These are phyloP conservation scores for Ophiostoma novo-ulmi DNA, from an alignment of 2,329 filamentous ascomycete species.

Conservation along the genomic window DNA sequence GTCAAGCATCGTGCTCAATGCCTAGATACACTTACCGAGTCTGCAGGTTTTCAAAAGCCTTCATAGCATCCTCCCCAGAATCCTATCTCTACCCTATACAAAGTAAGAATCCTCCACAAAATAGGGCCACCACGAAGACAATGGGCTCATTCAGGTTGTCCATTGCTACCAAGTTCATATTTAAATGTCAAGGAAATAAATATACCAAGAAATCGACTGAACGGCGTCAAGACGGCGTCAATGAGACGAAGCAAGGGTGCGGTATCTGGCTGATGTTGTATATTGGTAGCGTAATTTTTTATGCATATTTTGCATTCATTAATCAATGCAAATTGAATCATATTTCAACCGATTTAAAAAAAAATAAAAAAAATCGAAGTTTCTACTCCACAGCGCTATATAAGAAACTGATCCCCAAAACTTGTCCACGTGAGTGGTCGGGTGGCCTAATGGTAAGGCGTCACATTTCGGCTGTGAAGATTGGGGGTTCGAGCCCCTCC, in stretches of 20 bases:
- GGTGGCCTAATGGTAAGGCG: conserved; percentile 32
- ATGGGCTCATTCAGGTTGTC: not conserved
- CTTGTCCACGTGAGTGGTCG: conserved; percentile 26
- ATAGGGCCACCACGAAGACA: not conserved
- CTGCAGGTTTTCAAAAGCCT: not conserved
- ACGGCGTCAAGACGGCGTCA: not conserved
- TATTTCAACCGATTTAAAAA: not conserved
- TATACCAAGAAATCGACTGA: not conserved
- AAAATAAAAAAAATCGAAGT: not conserved
- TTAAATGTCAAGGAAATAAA: not conserved
- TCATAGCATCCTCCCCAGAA: not conserved
- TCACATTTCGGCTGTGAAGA: conserved; percentile 31
- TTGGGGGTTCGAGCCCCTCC: conserved; percentile 30
- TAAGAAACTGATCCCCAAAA: not conserved
- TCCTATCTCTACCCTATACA: not conserved
- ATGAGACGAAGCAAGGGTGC: not conserved
- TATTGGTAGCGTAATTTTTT: no score
- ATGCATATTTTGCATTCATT: no score
- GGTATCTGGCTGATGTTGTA: not conserved
- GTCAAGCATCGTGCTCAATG: not conserved
- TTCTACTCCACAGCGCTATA: not conserved
- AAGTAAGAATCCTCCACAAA: not conserved
- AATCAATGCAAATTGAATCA: not conserved
- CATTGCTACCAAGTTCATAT: not conserved
- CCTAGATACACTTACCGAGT: not conserved